Conservation (phyloP, 345 rosid genomes). For the Crucihimalaya himalaica region DNA sequence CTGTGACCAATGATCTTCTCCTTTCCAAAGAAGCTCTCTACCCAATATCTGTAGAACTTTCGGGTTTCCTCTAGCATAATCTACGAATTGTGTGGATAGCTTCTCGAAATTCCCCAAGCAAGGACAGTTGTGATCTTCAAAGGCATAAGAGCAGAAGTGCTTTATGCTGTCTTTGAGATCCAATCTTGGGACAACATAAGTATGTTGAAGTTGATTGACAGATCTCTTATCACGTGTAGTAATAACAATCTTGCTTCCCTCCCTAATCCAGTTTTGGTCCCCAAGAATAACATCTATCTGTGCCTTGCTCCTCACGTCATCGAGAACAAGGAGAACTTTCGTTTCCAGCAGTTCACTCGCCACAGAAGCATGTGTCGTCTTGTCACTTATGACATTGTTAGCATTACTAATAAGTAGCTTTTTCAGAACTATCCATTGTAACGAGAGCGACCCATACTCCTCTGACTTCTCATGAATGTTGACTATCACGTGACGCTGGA, state of each 20-base stretch:
- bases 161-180: conserved; percentile 2
- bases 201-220: background rate
- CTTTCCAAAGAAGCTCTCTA: background rate
- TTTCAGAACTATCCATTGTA: background rate
- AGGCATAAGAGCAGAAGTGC: conserved; percentile 20
- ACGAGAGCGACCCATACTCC: background rate
- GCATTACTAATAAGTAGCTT: background rate
- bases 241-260: too few species aligned
- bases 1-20: conserved; percentile 26
- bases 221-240: too few species aligned
- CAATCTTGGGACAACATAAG: conserved; percentile 14
- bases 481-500: conserved; percentile 3
- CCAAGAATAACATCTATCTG: background rate
- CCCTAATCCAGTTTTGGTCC: too few species aligned
- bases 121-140: conserved; percentile 7
- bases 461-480: background rate
- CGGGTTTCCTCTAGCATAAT: conserved; percentile 39
- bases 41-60: conserved; percentile 42
- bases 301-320: background rate
- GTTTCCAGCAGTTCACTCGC: background rate
- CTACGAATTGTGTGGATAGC: conserved; percentile 8
- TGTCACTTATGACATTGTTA: conserved; percentile 2
- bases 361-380: background rate
- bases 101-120: background rate
- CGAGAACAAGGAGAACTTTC: conserved; percentile 4